Evolutionary conservation across 441 rosid species (phyloP).

Genomic region (Breynia disticha): DNA sequence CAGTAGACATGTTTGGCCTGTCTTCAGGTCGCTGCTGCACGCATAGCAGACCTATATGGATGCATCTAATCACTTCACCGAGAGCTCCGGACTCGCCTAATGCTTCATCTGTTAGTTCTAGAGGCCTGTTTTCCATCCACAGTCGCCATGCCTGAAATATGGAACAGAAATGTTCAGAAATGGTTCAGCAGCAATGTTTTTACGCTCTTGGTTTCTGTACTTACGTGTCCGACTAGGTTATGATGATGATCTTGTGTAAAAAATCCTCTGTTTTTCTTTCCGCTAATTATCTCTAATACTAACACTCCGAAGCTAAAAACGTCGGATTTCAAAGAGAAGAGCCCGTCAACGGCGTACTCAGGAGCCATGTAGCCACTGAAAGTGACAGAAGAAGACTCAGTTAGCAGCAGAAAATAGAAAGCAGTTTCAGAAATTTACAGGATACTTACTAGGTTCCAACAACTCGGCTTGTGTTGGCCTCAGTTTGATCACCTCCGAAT

Average conservation of each 20-base stretch:
- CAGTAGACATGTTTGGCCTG: slow-evolving; percentile 37
- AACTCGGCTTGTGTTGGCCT: slow-evolving; percentile 12
- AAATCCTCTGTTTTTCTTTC: slow-evolving; percentile 17
- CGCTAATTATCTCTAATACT: slow-evolving; percentile 13
- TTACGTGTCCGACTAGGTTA: slow-evolving; percentile 15
- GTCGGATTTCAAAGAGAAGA: slow-evolving; percentile 17
- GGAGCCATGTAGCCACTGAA: slow-evolving; percentile 18
- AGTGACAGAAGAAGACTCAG: no score
- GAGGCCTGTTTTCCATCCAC: slow-evolving; percentile 4
- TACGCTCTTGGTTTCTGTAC: background rate
- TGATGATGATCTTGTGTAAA: slow-evolving; percentile 7
- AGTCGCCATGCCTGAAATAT: slow-evolving; percentile 9
- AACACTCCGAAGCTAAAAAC: slow-evolving; percentile 16
- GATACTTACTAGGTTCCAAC: slow-evolving; percentile 15
- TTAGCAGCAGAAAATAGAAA: background rate
- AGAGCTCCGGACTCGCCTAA: slow-evolving; percentile 12
- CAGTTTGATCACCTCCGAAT: slow-evolving; percentile 16
- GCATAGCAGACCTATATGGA: slow-evolving; percentile 41
- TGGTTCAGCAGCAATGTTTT: background rate
- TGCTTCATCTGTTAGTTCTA: background rate
- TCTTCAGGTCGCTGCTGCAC: slow-evolving; percentile 33
- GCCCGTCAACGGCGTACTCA: slow-evolving; percentile 15
- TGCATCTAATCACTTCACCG: slow-evolving; percentile 36
- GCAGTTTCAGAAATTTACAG: no score
- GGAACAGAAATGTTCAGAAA: background rate